Evolutionary conservation across 208 protist genomes (phyloP).

Genomic region (Leishmania mexicana): DNA sequence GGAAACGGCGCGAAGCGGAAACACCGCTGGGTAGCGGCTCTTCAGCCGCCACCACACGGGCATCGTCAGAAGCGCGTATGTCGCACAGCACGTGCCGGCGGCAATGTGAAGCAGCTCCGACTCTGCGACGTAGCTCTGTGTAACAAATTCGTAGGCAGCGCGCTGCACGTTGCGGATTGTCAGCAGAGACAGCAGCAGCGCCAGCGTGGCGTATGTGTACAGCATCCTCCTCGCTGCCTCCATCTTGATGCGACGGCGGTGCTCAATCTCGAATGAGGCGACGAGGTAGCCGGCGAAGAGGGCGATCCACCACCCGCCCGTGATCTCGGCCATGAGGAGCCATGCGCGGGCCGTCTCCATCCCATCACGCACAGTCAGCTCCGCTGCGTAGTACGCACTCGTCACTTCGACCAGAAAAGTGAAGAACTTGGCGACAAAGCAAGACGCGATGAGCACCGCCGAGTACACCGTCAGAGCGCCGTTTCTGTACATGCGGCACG

Average conservation of each 20-base stretch:
- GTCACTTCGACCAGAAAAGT: slow-evolving; percentile 83
- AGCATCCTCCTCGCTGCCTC: slow-evolving; percentile 35
- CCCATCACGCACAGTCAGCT: slow-evolving; percentile 26
- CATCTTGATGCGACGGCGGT: slow-evolving; percentile 38
- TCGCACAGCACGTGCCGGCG: slow-evolving; percentile 49
- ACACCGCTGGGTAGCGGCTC: slow-evolving; percentile 31
- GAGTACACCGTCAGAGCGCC: slow-evolving; percentile 44
- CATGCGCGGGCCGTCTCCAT: slow-evolving; percentile 1
- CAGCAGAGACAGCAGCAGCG: slow-evolving; percentile 38
- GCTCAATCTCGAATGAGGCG: slow-evolving; percentile 56
- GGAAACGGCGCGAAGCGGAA: slow-evolving; percentile 25
- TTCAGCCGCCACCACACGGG: slow-evolving; percentile 61
- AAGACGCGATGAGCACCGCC: slow-evolving; percentile 62
- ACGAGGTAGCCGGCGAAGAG: slow-evolving; percentile 57
- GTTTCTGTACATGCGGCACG: slow-evolving; percentile 66
- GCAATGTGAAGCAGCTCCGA: slow-evolving; percentile 63
- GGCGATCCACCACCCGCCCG: slow-evolving; percentile 57
- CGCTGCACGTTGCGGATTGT: slow-evolving; percentile 83
- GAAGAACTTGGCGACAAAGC: slow-evolving; percentile 77
- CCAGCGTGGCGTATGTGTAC: slow-evolving; percentile 37
- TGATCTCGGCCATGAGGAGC: slow-evolving; percentile 35
- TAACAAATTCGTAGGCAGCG: slow-evolving; percentile 79
- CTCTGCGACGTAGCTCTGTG: slow-evolving; percentile 66
- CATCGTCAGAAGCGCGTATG: slow-evolving; percentile 60
- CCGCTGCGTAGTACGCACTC: slow-evolving; percentile 67